Conservation (phyloP, 2,329 filamentous ascomycete species). For the Penicillium freii region DNA sequence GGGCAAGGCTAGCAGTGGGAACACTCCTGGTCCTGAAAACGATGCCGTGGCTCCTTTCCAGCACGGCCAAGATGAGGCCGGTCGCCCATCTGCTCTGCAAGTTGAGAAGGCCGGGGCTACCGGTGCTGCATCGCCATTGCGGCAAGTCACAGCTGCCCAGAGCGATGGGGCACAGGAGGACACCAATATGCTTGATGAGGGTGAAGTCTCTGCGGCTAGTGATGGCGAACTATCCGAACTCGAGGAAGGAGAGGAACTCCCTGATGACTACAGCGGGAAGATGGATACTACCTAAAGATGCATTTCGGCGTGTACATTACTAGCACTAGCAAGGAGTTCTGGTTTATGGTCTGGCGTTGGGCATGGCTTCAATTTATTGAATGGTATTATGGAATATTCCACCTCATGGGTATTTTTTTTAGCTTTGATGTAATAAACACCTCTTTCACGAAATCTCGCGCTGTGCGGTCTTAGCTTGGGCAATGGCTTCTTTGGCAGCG, state of each 20-base stretch:
- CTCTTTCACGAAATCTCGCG: conserved; percentile 37
- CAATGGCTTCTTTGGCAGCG: conserved; percentile 44
- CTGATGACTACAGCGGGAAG: conserved; percentile 52
- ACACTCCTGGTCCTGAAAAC: conserved; percentile 51
- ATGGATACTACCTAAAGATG: conserved; percentile 61
- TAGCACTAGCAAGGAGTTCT: conserved; percentile 32
- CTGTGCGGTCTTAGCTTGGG: conserved; percentile 39
- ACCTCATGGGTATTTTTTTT: conserved; percentile 11
- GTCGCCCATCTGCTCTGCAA: conserved; percentile 27
- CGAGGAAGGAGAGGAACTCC: conserved; percentile 51
- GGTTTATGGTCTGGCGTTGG: conserved; percentile 22
- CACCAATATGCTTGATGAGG: conserved; percentile 58
- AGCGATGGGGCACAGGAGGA: conserved; percentile 52
- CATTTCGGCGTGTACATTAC: conserved; percentile 22
- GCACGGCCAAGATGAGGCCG: conserved; percentile 34
- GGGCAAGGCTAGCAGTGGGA: conserved; percentile 49
- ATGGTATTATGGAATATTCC: conserved; percentile 13
- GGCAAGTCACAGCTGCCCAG: conserved; percentile 36
- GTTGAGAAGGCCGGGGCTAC: conserved; percentile 34
- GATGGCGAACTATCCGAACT: conserved; percentile 40
- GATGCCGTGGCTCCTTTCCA: conserved; percentile 43
- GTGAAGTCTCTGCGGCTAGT: conserved; percentile 40
- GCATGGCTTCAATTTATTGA: conserved; percentile 20
- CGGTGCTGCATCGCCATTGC: conserved; percentile 39
- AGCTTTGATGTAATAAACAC: background rate